Evolutionary conservation across 306 rosid species (phyloP), one percentile per base, ranked within the genome.

Genomic region (Hippophae rhamnoides): DNA sequence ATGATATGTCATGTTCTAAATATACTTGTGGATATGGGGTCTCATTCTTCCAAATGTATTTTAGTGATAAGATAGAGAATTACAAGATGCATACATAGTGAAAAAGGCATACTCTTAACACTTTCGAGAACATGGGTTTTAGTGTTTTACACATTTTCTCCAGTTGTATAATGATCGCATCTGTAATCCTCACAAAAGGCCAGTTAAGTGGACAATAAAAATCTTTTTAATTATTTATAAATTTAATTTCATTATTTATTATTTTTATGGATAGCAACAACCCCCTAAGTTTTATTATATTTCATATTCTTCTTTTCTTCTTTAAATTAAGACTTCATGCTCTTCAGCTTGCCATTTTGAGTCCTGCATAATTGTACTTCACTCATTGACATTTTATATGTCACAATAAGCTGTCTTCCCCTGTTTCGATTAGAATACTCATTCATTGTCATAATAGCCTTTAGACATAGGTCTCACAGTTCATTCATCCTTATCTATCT

Each of bases 221-320:
- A 42, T 31, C 5, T 31, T 31, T 31, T 31, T 31, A 2, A 2
- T 31, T 31, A 2, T 27, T 27, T 66, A 50, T 50, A 62, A 63
- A 71, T 31, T 54, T 61, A 66, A 69, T 77, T 61, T 46, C 9
- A 73, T 57, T 59, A 66, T 64, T 65, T 69, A 65, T 58, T 57
- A 66, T 41, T 64, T 65, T 78, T 61, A 71, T 57, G 74, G 56
- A 65, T 59, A 52, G 72, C 68, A 63, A 71, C 71, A 66, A 65
- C 72, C 74, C 74, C 84, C 60, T 68, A 72, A 67, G 68, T 76
- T 72, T 54, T 72, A 60, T 71, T 70, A 68, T 68, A 75, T 74
- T 69, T 49, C 5, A 48, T 61, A 31, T 66, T 73, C 48, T 68
- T 66, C 47, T 61, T 42, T 62, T 50, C 6, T 43, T 41, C 7